Evolutionary conservation across 1,139 yeast genomes (phyloP).

Genomic region (Kurtzmaniella quercitrusa): DNA sequence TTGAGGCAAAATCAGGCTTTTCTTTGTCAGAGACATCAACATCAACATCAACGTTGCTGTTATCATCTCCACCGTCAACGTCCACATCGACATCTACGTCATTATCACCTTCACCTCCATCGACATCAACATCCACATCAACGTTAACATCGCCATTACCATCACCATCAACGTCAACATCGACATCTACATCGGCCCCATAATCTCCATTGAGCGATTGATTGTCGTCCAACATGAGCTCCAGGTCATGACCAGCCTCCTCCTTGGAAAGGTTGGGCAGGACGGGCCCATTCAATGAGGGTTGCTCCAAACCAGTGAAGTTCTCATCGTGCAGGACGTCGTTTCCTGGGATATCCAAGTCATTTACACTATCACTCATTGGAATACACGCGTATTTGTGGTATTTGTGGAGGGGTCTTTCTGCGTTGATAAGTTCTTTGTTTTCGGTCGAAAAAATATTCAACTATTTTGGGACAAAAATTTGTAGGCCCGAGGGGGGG

Average conservation of each 20-base stretch:
- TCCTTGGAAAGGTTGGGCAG: not conserved
- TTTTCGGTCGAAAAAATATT: not conserved
- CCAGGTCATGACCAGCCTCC: not conserved
- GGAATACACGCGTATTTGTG: not conserved
- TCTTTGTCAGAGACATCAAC: too few species aligned
- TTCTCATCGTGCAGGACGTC: not conserved
- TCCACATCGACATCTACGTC: too few species aligned
- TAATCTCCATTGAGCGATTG: not conserved
- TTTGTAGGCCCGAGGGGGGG: not conserved
- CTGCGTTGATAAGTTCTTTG: not conserved
- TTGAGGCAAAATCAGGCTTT: too few species aligned
- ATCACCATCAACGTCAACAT: too few species aligned
- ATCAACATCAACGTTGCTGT: too few species aligned
- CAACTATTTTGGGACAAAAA: too few species aligned
- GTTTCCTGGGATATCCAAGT: not conserved
- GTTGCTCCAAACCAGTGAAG: slow-evolving; percentile 1
- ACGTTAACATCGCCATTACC: too few species aligned
- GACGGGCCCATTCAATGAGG: not conserved
- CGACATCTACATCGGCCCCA: not conserved
- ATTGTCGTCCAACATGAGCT: not conserved
- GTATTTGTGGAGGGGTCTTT: too few species aligned
- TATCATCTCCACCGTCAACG: too few species aligned
- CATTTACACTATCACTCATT: not conserved
- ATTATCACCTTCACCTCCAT: too few species aligned
- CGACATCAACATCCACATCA: too few species aligned